phyloP scores from a whole-genome alignment of 495 filamentous ascomycete species.

The Daldinia bambusicola region DNA sequence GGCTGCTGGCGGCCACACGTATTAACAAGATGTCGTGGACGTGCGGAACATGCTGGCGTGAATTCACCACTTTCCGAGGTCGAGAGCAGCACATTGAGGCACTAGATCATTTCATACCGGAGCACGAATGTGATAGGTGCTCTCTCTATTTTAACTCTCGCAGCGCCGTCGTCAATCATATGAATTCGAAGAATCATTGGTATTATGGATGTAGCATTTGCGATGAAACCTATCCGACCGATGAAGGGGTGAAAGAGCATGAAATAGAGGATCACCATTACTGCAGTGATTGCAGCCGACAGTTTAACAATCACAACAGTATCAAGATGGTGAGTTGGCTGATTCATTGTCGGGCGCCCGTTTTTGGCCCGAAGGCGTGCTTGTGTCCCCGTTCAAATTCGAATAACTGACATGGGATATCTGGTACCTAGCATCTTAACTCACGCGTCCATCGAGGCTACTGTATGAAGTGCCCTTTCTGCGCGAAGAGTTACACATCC shows the following conservation, averaged over 20 bases:
- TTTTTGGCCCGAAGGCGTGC: background rate
- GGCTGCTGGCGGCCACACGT: background rate
- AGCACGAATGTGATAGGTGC: conserved; percentile 44
- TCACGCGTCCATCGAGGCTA: conserved; percentile 43
- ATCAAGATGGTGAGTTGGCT: conserved; percentile 41
- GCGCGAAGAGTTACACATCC: conserved; percentile 27
- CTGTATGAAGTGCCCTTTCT: conserved; percentile 48
- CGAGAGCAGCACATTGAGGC: conserved; percentile 41
- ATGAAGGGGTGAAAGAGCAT: conserved; percentile 22
- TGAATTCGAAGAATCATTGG: conserved; percentile 40
- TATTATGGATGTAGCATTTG: conserved; percentile 36
- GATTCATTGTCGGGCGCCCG: background rate
- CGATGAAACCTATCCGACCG: conserved; percentile 15
- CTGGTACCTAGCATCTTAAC: conserved; percentile 42
- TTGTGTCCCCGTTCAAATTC: background rate
- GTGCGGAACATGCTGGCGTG: conserved; percentile 42
- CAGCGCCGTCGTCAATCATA: conserved; percentile 38
- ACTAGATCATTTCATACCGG: conserved; percentile 25
- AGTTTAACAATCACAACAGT: conserved; percentile 43
- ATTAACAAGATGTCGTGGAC: background rate
- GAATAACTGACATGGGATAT: background rate
- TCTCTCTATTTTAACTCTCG: conserved; percentile 29
- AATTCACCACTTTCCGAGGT: conserved; percentile 24
- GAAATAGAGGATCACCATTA: conserved; percentile 39
- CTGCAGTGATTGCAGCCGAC: conserved; percentile 41